These are phyloP conservation scores for Plasmodium cynomolgi DNA, from an alignment of 169 alveolate species.

Conservation along the genomic window DNA sequence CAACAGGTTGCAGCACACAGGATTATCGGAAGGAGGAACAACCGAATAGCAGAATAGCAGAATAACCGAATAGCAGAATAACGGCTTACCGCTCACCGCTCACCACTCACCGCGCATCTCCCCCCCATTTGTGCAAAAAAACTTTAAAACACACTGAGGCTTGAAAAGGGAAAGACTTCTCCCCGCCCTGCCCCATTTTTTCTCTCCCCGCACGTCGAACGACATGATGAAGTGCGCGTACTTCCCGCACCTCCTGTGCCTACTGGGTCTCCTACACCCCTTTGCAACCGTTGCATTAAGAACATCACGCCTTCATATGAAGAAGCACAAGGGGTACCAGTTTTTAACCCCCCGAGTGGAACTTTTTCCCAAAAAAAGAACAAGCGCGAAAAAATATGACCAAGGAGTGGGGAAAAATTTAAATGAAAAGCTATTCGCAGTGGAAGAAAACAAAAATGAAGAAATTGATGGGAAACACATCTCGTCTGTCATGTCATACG, in stretches of 20 bases:
- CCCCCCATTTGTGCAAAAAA: neutral
- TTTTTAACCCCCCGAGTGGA: conserved; percentile 10
- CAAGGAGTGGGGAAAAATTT: neutral
- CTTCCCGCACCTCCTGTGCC: neutral
- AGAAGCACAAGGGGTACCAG: neutral
- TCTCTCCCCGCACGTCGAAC: neutral
- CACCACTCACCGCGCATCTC: neutral
- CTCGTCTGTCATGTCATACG: conserved; percentile 7
- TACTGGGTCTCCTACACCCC: neutral
- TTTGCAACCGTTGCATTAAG: neutral
- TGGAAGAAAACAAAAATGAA: neutral
- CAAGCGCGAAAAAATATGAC: neutral
- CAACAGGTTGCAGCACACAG: neutral
- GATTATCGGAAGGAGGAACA: neutral
- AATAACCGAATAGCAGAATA: neutral
- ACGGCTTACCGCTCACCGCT: neutral
- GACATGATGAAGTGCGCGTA: neutral
- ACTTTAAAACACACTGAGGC: neutral
- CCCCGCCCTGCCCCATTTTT: neutral
- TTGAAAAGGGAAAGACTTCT: neutral
- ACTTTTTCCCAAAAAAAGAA: neutral
- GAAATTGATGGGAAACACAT: conserved; percentile 15
- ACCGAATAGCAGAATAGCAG: neutral
- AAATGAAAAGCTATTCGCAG: neutral
- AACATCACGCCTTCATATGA: neutral